These are phyloP conservation scores for Kluyveromyces lactis DNA, from an alignment of 805 yeast species.

Conservation along the genomic window DNA sequence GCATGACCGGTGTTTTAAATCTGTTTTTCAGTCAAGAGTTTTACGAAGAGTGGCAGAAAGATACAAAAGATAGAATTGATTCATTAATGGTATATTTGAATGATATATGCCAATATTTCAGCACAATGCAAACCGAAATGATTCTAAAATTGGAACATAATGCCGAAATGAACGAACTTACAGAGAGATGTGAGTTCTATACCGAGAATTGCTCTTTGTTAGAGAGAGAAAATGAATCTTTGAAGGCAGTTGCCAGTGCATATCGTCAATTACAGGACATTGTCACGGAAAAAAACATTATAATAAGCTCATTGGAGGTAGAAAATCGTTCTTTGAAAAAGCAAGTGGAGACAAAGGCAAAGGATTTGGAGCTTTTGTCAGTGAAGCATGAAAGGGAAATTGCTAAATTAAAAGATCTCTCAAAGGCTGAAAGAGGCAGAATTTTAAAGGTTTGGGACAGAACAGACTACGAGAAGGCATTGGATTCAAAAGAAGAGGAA, in stretches of 20 bases:
- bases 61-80: conserved; percentile 1
- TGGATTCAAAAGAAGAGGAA: background rate
- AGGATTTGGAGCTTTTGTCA: conserved; percentile 7
- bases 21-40: background rate
- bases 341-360: conserved; percentile 30
- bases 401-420: background rate
- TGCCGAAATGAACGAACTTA: background rate
- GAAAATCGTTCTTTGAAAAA: conserved; percentile 33
- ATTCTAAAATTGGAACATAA: background rate
- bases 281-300: conserved; percentile 38
- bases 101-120: background rate
- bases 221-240: conserved; percentile 60
- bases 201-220: conserved; percentile 64
- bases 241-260: conserved; percentile 86
- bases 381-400: background rate
- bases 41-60: background rate
- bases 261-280: conserved; percentile 52
- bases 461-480: conserved; percentile 1
- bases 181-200: conserved; percentile 31
- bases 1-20: conserved; percentile 2
- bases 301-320: conserved; percentile 69
- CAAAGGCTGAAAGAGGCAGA: background rate
- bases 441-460: conserved; percentile 1
- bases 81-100: conserved; percentile 3
- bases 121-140: background rate